These are phyloP conservation scores for Tardiomyces blankii DNA, from an alignment of 1,139 yeast species.

Conservation along the genomic window DNA sequence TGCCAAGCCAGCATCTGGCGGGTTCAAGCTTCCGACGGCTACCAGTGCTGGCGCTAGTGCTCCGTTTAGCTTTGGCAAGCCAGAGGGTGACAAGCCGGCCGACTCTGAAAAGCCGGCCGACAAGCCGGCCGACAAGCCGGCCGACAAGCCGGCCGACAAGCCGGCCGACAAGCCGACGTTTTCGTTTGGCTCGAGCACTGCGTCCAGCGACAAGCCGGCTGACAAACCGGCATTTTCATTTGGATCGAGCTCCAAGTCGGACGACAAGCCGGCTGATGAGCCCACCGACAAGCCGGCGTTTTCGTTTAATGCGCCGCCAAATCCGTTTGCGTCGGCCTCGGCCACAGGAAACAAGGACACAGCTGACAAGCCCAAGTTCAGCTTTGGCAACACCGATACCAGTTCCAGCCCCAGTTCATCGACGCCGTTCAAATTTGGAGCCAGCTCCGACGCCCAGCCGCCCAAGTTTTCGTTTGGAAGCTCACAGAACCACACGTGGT, in stretches of 20 bases:
- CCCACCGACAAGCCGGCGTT: conserved; percentile 12
- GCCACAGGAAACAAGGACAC: neutral
- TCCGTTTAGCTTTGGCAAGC: conserved; percentile 2
- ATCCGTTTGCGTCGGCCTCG: neutral
- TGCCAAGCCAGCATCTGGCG: neutral
- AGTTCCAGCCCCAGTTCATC: neutral
- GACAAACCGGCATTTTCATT: conserved; percentile 25
- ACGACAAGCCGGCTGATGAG: conserved; percentile 6
- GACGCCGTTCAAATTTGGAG: conserved; percentile 6
- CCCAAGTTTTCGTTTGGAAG: conserved; percentile 5
- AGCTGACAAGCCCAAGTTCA: neutral
- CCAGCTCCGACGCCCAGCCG: neutral
- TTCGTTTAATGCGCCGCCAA: conserved; percentile 4
- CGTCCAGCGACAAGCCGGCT: conserved; percentile 5
- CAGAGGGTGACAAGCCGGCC: neutral
- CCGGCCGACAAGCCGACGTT: conserved; percentile 14
- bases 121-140: conserved; percentile 1
- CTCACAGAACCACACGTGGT: conserved; percentile 17
- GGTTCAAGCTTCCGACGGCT: neutral
- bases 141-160: neutral
- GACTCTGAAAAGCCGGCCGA: conserved; percentile 2
- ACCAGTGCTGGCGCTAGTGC: neutral
- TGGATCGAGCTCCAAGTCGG: conserved; percentile 13
- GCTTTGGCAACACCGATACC: neutral
- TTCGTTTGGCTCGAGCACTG: conserved; percentile 16